Evolutionary conservation across 805 yeast species (phyloP), one percentile per base, ranked within the genome.

Genomic region (Candida ulmi): DNA sequence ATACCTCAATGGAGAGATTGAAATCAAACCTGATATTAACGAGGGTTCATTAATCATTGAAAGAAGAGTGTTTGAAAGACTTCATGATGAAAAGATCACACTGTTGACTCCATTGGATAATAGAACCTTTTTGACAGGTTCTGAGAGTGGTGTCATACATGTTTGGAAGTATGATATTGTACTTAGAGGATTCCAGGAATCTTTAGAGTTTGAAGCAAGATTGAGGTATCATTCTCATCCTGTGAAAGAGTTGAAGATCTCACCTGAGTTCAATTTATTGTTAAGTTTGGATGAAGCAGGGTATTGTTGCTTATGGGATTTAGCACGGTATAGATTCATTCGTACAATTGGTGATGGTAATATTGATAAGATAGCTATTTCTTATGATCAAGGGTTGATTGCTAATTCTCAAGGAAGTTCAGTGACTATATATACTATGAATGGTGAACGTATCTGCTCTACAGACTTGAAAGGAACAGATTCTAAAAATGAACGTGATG

Each of bases 271-370:
- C 52, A 78, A 80, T 38, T 55, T 72, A 3, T 63, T 82, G 9
- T 44, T 81, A 11, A 73, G 82, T 43, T 56, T 76, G 18, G 88
- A 83, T 52, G 48, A 39, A 0, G 62, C 55, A 8, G 91, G 95
- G 1, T 56, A 57, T 2, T 74, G 78, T 2, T 68, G 69, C 16
- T 45, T 79, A 4, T 86, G 95, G 91, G 87, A 86, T 50, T 47
- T 78, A 30, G 68, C 78, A 2, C 55, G 79, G 24, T 66, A 65
- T 37, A 69, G 69, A 37, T 68, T 71, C 32, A 70, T 83, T 3
- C 59, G 85, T 40, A 53, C 55, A 29, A 43, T 55, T 7, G 34
- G 25, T 5, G 25, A 31, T 13, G 24, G 25, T 5, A 48, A 42
- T 6, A 62, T 55, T 16, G 45, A 45, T 3, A 54, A 65, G 13